These are phyloP conservation scores for Candida ulmi DNA, from an alignment of 805 yeast genomes.

Conservation along the genomic window DNA sequence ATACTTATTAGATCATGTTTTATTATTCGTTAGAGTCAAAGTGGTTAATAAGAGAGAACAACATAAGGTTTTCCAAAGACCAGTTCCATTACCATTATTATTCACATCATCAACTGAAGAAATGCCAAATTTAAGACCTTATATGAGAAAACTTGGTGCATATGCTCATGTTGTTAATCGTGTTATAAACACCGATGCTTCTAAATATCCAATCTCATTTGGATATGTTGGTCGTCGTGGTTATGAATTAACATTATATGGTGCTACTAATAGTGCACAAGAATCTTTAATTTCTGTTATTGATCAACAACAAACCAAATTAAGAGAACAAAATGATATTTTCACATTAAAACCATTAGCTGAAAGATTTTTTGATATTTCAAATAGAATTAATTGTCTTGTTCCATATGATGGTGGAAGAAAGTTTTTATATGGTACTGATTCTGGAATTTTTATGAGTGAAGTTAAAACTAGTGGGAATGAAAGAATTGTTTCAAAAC, in stretches of 20 bases:
- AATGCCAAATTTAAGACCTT: conserved; percentile 51
- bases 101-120: conserved; percentile 77
- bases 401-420: conserved; percentile 94
- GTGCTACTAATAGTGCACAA: conserved; percentile 49
- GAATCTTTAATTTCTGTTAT: conserved; percentile 77
- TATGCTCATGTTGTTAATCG: conserved; percentile 21
- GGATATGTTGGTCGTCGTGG: conserved; percentile 45
- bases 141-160: conserved; percentile 29
- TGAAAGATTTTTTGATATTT: conserved; percentile 67
- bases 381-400: conserved; percentile 80
- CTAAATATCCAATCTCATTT: conserved; percentile 40
- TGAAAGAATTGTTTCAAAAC: conserved; percentile 57
- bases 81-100: conserved; percentile 74
- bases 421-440: conserved; percentile 85
- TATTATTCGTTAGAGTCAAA: conserved; percentile 80
- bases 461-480: conserved; percentile 48
- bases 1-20: conserved; percentile 82
- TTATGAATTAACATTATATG: conserved; percentile 37
- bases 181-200: conserved; percentile 18
- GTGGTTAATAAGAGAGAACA: conserved; percentile 86
- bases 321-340: conserved; percentile 70
- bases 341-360: conserved; percentile 73
- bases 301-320: conserved; percentile 68
- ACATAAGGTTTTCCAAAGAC: conserved; percentile 84
- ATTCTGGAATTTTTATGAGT: conserved; percentile 81